Conservation (phyloP, 345 rosid species). For the Aquilaria malaccensis region DNA sequence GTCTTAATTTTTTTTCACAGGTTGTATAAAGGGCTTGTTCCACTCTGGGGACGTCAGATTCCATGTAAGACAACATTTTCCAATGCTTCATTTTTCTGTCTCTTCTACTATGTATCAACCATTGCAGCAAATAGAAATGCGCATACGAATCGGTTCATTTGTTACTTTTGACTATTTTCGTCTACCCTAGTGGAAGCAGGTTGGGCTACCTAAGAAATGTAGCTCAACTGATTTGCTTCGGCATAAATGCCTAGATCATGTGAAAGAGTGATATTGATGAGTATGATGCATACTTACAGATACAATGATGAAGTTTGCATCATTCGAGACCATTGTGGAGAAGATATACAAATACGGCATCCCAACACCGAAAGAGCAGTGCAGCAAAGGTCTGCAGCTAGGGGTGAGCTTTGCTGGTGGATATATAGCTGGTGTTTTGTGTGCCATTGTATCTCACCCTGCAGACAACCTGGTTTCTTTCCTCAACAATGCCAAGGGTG, state of each 20-base stretch:
- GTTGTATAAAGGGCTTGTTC: constrained; percentile 78
- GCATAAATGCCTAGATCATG: too few relatives aligned
- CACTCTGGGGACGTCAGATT: constrained; percentile 98
- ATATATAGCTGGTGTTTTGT: constrained; percentile 81
- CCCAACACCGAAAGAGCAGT: constrained; percentile 77
- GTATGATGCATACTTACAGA: constrained; percentile 34
- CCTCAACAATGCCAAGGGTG: constrained; percentile 93
- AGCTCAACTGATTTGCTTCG: too few relatives aligned
- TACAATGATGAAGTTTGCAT: constrained; percentile 96
- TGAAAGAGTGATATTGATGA: too few relatives aligned
- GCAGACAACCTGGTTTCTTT: constrained; percentile 97
- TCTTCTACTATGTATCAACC: too few relatives aligned
- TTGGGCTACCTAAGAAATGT: too few relatives aligned
- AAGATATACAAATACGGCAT: constrained; percentile 66
- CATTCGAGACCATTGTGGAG: constrained; percentile 90
- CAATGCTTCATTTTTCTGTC: neutral
- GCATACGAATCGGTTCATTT: too few relatives aligned
- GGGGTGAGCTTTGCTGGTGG: constrained; percentile 96
- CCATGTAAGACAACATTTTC: constrained; percentile 57
- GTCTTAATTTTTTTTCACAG: constrained; percentile 25
- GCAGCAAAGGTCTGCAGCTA: constrained; percentile 71
- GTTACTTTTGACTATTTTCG: too few relatives aligned
- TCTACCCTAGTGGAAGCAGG: too few relatives aligned
- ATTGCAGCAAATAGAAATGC: too few relatives aligned
- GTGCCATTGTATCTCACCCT: constrained; percentile 91